phyloP scores from a whole-genome alignment of 2,329 filamentous ascomycete genomes.

The Furcasterigmium furcatum region DNA sequence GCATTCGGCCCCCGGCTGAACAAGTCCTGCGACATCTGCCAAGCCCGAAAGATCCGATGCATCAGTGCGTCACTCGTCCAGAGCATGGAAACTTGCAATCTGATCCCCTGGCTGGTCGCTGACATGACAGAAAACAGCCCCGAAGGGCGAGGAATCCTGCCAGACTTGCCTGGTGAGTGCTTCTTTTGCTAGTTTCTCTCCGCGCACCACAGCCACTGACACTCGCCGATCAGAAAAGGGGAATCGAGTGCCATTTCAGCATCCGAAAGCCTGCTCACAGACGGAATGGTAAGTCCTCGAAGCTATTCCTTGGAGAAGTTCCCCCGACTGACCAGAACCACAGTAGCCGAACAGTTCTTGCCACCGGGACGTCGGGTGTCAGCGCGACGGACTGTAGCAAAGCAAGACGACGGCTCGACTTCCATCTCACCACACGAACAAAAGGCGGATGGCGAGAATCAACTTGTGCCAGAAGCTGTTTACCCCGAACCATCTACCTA shows the following conservation, averaged over 20 bases:
- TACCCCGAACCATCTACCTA: background rate
- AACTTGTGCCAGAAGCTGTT: too few relatives aligned
- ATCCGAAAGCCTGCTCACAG: constrained; percentile 17
- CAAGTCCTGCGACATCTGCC: constrained; percentile 34
- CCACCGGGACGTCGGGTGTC: too few relatives aligned
- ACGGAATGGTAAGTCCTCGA: constrained; percentile 14
- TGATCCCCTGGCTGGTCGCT: too few relatives aligned
- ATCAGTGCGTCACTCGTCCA: constrained; percentile 20
- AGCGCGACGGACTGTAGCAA: too few relatives aligned
- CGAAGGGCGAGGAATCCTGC: too few relatives aligned
- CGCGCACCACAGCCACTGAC: too few relatives aligned
- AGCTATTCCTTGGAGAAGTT: background rate
- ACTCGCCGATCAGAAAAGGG: background rate
- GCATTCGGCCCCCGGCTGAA: constrained; percentile 6
- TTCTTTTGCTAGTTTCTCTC: too few relatives aligned
- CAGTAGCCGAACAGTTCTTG: constrained; percentile 11
- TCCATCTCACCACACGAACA: too few relatives aligned
- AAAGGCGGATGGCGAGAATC: too few relatives aligned
- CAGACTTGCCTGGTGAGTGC: background rate
- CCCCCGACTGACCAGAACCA: background rate
- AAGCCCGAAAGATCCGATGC: constrained; percentile 36
- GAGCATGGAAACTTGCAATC: background rate
- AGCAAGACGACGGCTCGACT: too few relatives aligned
- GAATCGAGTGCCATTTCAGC: constrained; percentile 18
- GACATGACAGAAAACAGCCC: too few relatives aligned